Base-by-base conservation (phyloP, 2,329 filamentous ascomycete genomes). In the Achaetomium macrosporum region DNA sequence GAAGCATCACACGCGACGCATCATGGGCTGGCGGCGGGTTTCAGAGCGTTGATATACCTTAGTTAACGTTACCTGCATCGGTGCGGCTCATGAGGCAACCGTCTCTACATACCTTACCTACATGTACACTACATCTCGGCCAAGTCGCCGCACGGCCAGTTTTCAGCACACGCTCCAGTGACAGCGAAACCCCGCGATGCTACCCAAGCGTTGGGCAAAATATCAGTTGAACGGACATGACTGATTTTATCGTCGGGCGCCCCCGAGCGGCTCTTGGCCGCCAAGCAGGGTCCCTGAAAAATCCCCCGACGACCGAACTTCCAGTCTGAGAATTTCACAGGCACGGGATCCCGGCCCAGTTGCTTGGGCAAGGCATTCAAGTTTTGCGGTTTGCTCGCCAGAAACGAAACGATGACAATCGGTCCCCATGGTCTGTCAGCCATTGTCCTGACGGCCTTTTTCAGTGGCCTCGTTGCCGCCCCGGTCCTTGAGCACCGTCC, bases 201-300 rank as follows among this genome's bases (percentile, higher is more conserved):
- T 13, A 53, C 51, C 46, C 41, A 7, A 36, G 33, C 46, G 12
- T n/a, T 13, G 51, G 46, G 51, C 36, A 42, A 45, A 43, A 20
- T 15, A n/a, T 10, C 31, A 45, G 25, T 17, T 25, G 33, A 31
- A 45, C 29, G 35, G 51, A 36, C 39, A 11, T 37, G 42, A 37
- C 36, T 16, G 19, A 47, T 44, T 11, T 10, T 35, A 36, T 36
- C 19, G 16, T 16, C 35, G 15, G 13, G 7, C n/a, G n/a, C 33
- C 33, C 13, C 40, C 41, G n/a, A 31, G 29, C 17, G 42, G 49
- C 35, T 31, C 42, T 41, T 31, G 33, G 33, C 19, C 33, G 11
- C 19, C 15, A 41, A 19, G 49, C 42, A 36, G 17, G 12, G 25
- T 43, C 29, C 17, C 20, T 35, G 45, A 37, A 35, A 37, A 35